Conservation (phyloP, 495 filamentous ascomycete genomes). For the Paragyromitra xinjiangensis region DNA sequence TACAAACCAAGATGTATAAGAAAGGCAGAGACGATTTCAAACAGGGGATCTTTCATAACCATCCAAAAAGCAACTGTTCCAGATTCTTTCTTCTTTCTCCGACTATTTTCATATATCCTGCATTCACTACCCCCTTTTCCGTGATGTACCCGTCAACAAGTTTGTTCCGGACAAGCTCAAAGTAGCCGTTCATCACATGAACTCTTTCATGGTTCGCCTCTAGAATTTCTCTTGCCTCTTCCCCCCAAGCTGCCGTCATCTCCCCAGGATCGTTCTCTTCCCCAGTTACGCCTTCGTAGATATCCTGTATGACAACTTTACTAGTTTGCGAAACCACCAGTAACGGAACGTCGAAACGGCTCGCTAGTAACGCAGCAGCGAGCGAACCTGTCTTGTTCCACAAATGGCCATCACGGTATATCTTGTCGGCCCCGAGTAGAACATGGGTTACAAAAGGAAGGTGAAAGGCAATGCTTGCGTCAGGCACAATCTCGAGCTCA, state of each 20-base stretch:
- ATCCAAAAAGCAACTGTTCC: constrained; percentile 28
- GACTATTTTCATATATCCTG: constrained; percentile 3
- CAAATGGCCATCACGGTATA: constrained; percentile 21
- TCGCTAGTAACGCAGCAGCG: constrained; percentile 19
- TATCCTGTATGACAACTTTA: constrained; percentile 25
- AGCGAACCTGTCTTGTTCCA: constrained; percentile 36
- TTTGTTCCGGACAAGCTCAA: constrained; percentile 21
- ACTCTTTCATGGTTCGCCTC: constrained; percentile 23
- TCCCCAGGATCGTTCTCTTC: constrained; percentile 28
- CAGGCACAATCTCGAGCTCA: constrained; percentile 25
- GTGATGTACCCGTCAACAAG: constrained; percentile 34
- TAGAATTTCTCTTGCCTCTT: not conserved
- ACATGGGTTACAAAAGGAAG: constrained; percentile 27
- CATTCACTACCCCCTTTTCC: constrained; percentile 23
- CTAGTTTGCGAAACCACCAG: constrained; percentile 22
- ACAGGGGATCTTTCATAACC: constrained; percentile 10
- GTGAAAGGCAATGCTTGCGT: constrained; percentile 30
- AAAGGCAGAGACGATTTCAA: not conserved
- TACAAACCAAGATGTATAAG: not conserved
- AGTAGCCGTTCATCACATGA: constrained; percentile 29
- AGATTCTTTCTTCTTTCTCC: constrained; percentile 13
- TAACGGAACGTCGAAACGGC: constrained; percentile 26
- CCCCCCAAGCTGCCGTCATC: constrained; percentile 14
- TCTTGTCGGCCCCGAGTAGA: constrained; percentile 27
- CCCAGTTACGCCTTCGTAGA: constrained; percentile 14